Evolutionary conservation across 176 grass and related monocot species (phyloP).

Genomic region (Avena insularis): DNA sequence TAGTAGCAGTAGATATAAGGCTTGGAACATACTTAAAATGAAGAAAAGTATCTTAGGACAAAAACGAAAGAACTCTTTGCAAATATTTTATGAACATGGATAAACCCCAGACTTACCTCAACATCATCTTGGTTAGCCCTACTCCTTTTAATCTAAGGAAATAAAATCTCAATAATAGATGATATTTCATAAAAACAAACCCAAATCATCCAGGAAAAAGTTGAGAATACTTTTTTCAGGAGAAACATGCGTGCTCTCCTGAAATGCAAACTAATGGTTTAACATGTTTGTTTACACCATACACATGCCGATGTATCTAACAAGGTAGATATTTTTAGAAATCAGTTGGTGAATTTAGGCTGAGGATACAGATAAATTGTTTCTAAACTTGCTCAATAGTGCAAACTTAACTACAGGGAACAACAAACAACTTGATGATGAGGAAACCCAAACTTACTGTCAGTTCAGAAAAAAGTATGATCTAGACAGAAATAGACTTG

Average conservation of each 20-base stretch:
- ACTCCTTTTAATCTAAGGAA: neutral
- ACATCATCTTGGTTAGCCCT: too few species aligned
- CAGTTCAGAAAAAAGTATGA: constrained; percentile 7
- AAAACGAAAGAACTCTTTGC: too few species aligned
- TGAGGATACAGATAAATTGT: neutral
- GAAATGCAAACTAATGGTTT: too few species aligned
- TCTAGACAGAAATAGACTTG: neutral
- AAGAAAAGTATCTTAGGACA: too few species aligned
- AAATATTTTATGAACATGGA: too few species aligned
- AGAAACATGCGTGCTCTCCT: neutral
- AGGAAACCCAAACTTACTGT: neutral
- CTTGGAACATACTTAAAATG: too few species aligned
- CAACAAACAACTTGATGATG: neutral
- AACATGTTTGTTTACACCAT: too few species aligned
- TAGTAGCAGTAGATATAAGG: too few species aligned
- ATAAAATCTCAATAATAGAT: constrained; percentile 1
- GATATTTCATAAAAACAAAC: neutral
- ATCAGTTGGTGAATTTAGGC: constrained; percentile 2
- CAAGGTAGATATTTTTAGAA: neutral
- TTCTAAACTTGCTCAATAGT: neutral
- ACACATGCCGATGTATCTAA: neutral
- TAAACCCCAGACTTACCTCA: too few species aligned
- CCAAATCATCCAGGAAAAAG: neutral
- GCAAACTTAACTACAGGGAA: neutral
- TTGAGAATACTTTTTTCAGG: too few species aligned